Conservation (phyloP, 2,329 filamentous ascomycete genomes). For the Capronia americana region DNA sequence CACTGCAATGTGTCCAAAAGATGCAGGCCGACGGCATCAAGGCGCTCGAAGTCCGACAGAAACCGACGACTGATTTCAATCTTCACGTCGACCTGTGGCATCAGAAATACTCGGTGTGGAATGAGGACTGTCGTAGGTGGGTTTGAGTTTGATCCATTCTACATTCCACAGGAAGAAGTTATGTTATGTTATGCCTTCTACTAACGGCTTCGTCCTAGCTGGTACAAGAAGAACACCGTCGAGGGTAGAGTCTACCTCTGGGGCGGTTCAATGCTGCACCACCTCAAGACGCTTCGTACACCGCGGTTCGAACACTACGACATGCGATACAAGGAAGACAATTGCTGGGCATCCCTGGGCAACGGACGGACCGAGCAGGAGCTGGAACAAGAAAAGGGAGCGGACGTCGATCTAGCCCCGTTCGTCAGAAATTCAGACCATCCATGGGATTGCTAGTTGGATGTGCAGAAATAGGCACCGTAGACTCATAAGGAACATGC, state of each 20-base stretch:
- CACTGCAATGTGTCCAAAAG: slow-evolving; percentile 21
- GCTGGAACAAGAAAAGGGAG: not conserved
- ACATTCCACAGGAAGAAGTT: too few species aligned
- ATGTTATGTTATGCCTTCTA: too few species aligned
- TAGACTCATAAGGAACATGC: too few species aligned
- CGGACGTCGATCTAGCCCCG: not conserved
- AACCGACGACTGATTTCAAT: slow-evolving; percentile 21
- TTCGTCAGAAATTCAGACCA: slow-evolving; percentile 7
- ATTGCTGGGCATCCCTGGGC: slow-evolving; percentile 47
- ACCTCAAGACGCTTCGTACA: slow-evolving; percentile 43
- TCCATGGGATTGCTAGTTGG: not conserved
- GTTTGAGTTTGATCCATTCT: slow-evolving; percentile 29
- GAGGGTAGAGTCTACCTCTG: slow-evolving; percentile 22
- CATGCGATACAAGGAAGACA: slow-evolving; percentile 43
- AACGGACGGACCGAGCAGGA: slow-evolving; percentile 53
- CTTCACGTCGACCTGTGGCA: slow-evolving; percentile 27
- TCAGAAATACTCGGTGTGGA: slow-evolving; percentile 20
- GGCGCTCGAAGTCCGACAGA: slow-evolving; percentile 16
- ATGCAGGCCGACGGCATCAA: slow-evolving; percentile 25
- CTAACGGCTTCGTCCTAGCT: slow-evolving; percentile 9
- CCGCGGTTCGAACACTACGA: slow-evolving; percentile 46
- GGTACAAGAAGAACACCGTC: slow-evolving; percentile 23
- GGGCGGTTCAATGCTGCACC: slow-evolving; percentile 23
- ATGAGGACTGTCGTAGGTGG: slow-evolving; percentile 11
- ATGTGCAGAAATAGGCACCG: too few species aligned